Evolutionary conservation across 1,284 basidiomycete species (phyloP).

Genomic region (Cystobasidium sp.): DNA sequence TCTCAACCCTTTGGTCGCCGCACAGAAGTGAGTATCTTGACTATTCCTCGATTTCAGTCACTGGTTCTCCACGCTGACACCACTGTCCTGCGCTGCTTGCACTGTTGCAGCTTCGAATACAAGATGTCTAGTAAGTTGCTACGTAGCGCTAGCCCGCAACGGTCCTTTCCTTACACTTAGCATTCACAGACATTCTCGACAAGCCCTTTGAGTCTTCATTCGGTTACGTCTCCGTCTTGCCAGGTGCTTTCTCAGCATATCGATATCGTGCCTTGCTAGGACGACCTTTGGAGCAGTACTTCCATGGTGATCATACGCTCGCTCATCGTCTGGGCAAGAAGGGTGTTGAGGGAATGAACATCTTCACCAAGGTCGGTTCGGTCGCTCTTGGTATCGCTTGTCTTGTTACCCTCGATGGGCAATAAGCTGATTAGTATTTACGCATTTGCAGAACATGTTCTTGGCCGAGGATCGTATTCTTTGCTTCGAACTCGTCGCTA

Average conservation of each 20-base stretch:
- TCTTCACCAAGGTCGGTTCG: conserved; percentile 72
- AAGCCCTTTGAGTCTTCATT: conserved; percentile 91
- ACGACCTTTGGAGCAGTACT: conserved; percentile 92
- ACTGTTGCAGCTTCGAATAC: conserved; percentile 77
- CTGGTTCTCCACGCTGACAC: not conserved
- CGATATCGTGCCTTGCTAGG: conserved; percentile 89
- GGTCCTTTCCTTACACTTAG: not conserved
- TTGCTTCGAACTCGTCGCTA: conserved; percentile 95
- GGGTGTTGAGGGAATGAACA: conserved; percentile 96
- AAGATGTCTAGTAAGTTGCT: conserved; percentile 57
- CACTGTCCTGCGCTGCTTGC: not conserved
- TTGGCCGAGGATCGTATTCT: conserved; percentile 91
- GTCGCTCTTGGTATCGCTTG: conserved; percentile 48
- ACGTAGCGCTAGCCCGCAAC: not conserved
- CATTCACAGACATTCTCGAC: conserved; percentile 90
- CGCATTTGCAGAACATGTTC: conserved; percentile 78
- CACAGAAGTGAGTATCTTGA: conserved; percentile 68
- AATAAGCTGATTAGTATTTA: conserved; percentile 60
- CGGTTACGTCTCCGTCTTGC: conserved; percentile 86
- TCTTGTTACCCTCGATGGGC: conserved; percentile 59
- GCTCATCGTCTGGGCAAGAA: conserved; percentile 90
- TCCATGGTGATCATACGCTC: conserved; percentile 90
- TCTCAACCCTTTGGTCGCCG: conserved; percentile 88
- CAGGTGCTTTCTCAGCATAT: conserved; percentile 96
- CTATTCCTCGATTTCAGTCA: not conserved